A percentile compares a stretch with the other conserved stretches of the same genome.
These are phyloP conservation scores for Spathaspora hagerdaliae DNA, from an alignment of 805 yeast species.

Conservation along the genomic window DNA sequence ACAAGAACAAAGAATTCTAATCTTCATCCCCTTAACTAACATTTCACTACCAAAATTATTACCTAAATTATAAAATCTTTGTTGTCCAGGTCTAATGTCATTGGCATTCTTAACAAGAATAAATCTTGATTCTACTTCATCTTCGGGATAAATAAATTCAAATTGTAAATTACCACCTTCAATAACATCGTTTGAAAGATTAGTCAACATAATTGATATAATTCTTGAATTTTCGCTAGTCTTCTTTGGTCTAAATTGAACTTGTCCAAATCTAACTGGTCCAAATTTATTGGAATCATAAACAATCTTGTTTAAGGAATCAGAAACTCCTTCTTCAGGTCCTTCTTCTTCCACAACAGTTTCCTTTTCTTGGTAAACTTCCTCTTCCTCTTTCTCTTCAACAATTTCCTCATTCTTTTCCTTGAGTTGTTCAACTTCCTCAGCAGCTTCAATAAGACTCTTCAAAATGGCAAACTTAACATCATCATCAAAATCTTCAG, in stretches of 20 bases:
- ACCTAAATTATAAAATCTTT: conserved; percentile 24
- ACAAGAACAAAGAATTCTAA: conserved; percentile 16
- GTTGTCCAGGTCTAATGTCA: conserved; percentile 20
- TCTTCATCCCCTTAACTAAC: conserved; percentile 12
- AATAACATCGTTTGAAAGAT: conserved; percentile 17
- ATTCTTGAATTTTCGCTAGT: conserved; percentile 14
- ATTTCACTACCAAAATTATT: conserved; percentile 12
- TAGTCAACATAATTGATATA: conserved; percentile 20
- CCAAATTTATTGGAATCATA: neutral
- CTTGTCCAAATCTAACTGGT: conserved; percentile 1
- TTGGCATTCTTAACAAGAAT: conserved; percentile 22
- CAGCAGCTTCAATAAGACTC: conserved; percentile 13
- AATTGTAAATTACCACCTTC: conserved; percentile 26
- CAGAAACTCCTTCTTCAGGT: neutral
- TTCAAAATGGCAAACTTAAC: conserved; percentile 20
- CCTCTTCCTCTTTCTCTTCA: neutral
- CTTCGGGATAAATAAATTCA: conserved; percentile 16
- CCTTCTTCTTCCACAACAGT: neutral
- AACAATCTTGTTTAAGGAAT: too few relatives aligned
- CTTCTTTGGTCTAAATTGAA: conserved; percentile 14
- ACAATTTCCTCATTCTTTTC: neutral
- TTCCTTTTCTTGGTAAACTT: neutral
- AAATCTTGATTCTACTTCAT: neutral
- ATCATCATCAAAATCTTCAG: conserved; percentile 14
- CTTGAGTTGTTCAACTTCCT: neutral